phyloP scores from a whole-genome alignment of 139 green algal species.

The Spirogloea muscicola region DNA sequence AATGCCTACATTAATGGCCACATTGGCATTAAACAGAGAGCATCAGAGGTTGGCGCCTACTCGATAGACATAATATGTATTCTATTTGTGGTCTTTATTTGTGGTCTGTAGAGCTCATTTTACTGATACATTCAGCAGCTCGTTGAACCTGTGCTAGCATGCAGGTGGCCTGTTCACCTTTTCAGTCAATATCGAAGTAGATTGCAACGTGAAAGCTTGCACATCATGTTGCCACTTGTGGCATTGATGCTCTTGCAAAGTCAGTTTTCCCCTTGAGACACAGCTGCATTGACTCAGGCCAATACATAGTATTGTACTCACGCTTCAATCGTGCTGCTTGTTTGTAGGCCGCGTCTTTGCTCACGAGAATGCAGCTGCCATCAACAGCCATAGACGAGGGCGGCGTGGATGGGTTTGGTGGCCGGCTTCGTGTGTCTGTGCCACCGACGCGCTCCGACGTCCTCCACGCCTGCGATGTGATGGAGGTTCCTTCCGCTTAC shows the following conservation, averaged over 20 bases:
- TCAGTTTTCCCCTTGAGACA: too few relatives aligned
- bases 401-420: not conserved
- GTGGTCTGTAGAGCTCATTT: not conserved
- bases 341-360: slow-evolving; percentile 60
- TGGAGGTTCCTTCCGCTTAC: too few relatives aligned
- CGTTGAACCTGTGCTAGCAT: not conserved
- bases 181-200: too few relatives aligned
- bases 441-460: slow-evolving; percentile 88
- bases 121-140: not conserved
- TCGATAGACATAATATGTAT: too few relatives aligned
- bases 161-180: not conserved
- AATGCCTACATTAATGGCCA: slow-evolving; percentile 76
- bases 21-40: slow-evolving; percentile 67
- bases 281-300: too few relatives aligned
- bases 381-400: slow-evolving; percentile 33
- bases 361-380: slow-evolving; percentile 83
- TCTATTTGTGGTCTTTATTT: too few relatives aligned
- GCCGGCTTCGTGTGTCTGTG: slow-evolving; percentile 44
- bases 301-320: too few relatives aligned
- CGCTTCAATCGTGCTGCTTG: not conserved
- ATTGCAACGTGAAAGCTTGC: not conserved
- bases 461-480: slow-evolving; percentile 91
- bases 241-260: too few relatives aligned
- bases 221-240: not conserved
- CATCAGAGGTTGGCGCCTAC: slow-evolving; percentile 19